Evolutionary conservation across 2,329 filamentous ascomycete genomes (phyloP).

Genomic region (Penicillium janthinellum): DNA sequence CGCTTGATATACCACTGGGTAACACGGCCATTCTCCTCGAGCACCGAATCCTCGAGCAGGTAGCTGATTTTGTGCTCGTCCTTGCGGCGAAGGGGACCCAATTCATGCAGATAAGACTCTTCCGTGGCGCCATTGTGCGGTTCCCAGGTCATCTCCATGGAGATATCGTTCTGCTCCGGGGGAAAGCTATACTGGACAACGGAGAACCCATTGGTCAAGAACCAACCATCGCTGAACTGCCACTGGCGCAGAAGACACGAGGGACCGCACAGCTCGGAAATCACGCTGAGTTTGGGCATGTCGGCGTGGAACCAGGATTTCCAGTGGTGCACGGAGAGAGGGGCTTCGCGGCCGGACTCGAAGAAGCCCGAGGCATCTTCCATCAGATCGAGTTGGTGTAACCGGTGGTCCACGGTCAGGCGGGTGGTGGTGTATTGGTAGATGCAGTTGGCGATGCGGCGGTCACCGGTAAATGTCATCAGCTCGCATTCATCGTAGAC

Average conservation of each 20-base stretch:
- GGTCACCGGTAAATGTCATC: constrained; percentile 55
- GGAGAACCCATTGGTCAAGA: constrained; percentile 64
- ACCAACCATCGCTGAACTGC: constrained; percentile 48
- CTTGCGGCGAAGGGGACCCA: constrained; percentile 54
- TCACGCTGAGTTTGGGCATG: constrained; percentile 54
- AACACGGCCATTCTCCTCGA: constrained; percentile 46
- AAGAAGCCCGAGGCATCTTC: constrained; percentile 62
- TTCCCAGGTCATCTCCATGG: constrained; percentile 58
- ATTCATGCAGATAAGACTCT: constrained; percentile 54
- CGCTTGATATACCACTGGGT: constrained; percentile 60
- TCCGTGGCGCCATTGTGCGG: constrained; percentile 46
- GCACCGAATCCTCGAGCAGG: constrained; percentile 49
- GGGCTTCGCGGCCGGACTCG: constrained; percentile 55
- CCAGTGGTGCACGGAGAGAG: constrained; percentile 64
- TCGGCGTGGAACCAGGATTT: constrained; percentile 59
- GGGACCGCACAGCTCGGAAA: constrained; percentile 58
- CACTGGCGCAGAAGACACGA: constrained; percentile 60
- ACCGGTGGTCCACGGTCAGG: constrained; percentile 57
- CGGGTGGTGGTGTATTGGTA: constrained; percentile 57
- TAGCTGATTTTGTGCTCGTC: constrained; percentile 57
- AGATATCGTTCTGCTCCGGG: constrained; percentile 49
- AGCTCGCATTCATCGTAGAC: constrained; percentile 54
- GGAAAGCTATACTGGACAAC: constrained; percentile 53
- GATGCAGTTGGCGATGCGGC: constrained; percentile 60
- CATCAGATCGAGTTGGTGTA: constrained; percentile 61